Evolutionary conservation across 768 basidiomycete genomes (phyloP).

Genomic region (Boletellus ananas): DNA sequence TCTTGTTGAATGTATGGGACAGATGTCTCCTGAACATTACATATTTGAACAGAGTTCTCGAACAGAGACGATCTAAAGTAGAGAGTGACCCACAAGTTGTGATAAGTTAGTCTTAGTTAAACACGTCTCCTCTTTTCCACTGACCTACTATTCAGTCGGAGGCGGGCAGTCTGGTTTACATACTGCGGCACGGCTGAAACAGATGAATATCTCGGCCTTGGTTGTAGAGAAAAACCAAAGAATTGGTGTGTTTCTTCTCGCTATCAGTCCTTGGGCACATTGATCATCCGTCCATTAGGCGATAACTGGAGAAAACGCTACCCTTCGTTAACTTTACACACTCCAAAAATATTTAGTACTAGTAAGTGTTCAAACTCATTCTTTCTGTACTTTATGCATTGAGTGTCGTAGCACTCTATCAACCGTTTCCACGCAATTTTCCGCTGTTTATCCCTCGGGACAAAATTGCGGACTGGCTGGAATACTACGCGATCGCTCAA

Average conservation of each 20-base stretch:
- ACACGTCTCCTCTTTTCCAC: not conserved
- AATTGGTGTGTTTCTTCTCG: not conserved
- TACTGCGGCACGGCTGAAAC: slow-evolving; percentile 1
- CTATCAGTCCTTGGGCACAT: not conserved
- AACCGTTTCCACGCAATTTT: slow-evolving; percentile 5
- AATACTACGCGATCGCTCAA: slow-evolving; percentile 1
- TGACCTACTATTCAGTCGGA: not conserved
- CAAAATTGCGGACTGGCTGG: slow-evolving; percentile 5
- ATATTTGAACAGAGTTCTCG: not conserved
- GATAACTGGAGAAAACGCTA: slow-evolving; percentile 8
- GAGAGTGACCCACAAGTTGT: slow-evolving; percentile 6
- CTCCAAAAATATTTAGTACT: not conserved
- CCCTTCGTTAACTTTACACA: slow-evolving; percentile 4
- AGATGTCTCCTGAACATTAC: not conserved
- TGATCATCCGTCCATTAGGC: not conserved
- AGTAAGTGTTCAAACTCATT: not conserved
- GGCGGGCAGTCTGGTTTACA: slow-evolving; percentile 2
- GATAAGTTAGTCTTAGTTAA: not conserved
- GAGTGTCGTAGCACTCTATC: not conserved
- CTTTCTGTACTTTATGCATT: not conserved
- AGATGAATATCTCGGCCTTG: not conserved
- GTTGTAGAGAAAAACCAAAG: slow-evolving; percentile 4
- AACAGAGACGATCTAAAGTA: not conserved
- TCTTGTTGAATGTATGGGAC: not conserved
- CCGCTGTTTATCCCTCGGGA: slow-evolving; percentile 3